Evolutionary conservation across 202 grass and related monocot species (phyloP).

Genomic region (Musa balbisiana): DNA sequence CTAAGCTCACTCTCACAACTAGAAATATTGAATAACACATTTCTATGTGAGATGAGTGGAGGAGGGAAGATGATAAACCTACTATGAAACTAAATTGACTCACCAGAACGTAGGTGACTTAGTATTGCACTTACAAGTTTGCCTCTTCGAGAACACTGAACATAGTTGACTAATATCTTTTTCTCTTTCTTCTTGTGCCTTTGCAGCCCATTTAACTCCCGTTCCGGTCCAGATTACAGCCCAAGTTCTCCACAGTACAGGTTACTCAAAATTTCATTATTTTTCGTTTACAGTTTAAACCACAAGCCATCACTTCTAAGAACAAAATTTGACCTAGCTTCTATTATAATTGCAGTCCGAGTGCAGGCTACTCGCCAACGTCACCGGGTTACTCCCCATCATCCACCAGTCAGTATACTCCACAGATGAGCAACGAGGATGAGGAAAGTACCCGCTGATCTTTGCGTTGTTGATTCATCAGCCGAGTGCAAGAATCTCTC

Average conservation of each 20-base stretch:
- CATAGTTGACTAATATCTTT: not conserved
- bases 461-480: not conserved
- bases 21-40: no score
- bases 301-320: not conserved
- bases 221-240: slow-evolving; percentile 17
- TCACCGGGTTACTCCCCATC: slow-evolving; percentile 83
- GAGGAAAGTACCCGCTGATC: slow-evolving; percentile 23
- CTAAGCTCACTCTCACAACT: no score
- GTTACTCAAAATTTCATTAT: slow-evolving; percentile 8
- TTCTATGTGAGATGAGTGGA: no score
- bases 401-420: slow-evolving; percentile 16
- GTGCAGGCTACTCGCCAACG: slow-evolving; percentile 83
- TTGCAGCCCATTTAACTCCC: slow-evolving; percentile 16
- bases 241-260: slow-evolving; percentile 25
- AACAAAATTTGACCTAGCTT: not conserved
- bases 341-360: slow-evolving; percentile 47
- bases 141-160: no score
- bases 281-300: not conserved
- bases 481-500: not conserved
- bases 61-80: no score
- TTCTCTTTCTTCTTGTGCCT: not conserved
- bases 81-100: no score
- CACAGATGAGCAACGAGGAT: slow-evolving; percentile 35
- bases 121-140: no score
- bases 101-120: no score